Conservation (phyloP, 2,329 filamentous ascomycete species). For the Neophaeococcomyces aloes region DNA sequence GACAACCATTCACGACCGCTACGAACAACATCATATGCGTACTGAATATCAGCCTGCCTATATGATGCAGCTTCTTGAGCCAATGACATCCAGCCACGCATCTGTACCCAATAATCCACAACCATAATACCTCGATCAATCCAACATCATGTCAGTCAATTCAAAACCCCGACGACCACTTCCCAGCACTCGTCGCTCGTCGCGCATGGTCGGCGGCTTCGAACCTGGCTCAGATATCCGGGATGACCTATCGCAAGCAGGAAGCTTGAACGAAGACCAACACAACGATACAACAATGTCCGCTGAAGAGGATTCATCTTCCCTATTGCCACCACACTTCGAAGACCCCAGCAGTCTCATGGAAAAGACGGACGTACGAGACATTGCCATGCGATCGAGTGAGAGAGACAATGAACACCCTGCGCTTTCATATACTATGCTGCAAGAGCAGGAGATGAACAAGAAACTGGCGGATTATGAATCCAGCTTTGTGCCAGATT, state of each 20-base stretch:
- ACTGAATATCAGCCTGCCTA: too few species aligned
- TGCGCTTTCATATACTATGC: constrained; percentile 21
- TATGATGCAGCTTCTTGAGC: constrained; percentile 1
- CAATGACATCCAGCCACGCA: constrained; percentile 6
- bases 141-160: constrained; percentile 14
- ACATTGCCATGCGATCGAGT: constrained; percentile 8
- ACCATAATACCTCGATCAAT: too few species aligned
- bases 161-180: constrained; percentile 10
- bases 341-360: constrained; percentile 19
- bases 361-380: constrained; percentile 14
- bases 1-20: background rate
- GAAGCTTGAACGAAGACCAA: constrained; percentile 14
- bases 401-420: constrained; percentile 9
- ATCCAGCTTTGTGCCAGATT: constrained; percentile 52
- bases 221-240: constrained; percentile 25
- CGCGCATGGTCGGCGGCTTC: constrained; percentile 28
- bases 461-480: constrained; percentile 51
- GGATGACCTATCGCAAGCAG: constrained; percentile 15
- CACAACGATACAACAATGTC: constrained; percentile 4
- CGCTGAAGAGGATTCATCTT: constrained; percentile 8
- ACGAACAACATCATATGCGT: background rate
- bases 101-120: constrained; percentile 1
- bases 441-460: constrained; percentile 51
- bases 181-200: constrained; percentile 16
- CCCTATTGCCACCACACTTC: constrained; percentile 11